Conservation (phyloP, 495 filamentous ascomycete genomes). For the Xylaria flabelliformis region DNA sequence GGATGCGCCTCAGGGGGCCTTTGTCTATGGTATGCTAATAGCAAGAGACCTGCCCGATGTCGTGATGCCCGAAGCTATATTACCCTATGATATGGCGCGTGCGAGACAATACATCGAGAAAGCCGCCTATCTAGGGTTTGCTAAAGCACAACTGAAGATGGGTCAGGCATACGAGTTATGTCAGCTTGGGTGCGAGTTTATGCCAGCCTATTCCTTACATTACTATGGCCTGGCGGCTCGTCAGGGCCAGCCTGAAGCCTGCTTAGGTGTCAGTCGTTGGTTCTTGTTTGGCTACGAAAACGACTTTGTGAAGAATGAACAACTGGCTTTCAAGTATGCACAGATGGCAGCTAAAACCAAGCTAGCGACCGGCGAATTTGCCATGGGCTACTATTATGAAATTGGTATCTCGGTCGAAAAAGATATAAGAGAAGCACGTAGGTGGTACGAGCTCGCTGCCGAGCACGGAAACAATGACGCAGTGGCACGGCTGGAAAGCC, state of each 20-base stretch:
- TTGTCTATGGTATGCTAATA: slow-evolving; percentile 95
- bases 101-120: slow-evolving; percentile 93
- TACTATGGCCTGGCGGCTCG: slow-evolving; percentile 93
- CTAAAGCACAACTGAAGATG: slow-evolving; percentile 98
- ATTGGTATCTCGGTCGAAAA: slow-evolving; percentile 87
- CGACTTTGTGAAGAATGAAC: slow-evolving; percentile 93
- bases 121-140: slow-evolving; percentile 93
- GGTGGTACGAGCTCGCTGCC: slow-evolving; percentile 90
- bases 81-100: slow-evolving; percentile 76
- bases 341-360: slow-evolving; percentile 80
- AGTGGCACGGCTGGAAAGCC: slow-evolving; percentile 76
- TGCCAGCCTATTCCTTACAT: slow-evolving; percentile 87
- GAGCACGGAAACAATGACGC: slow-evolving; percentile 94
- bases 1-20: slow-evolving; percentile 96
- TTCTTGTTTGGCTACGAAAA: slow-evolving; percentile 94
- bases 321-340: slow-evolving; percentile 89
- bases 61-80: slow-evolving; percentile 69
- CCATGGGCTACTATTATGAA: slow-evolving; percentile 96
- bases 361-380: slow-evolving; percentile 91
- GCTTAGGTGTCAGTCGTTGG: slow-evolving; percentile 98
- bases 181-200: slow-evolving; percentile 92
- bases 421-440: slow-evolving; percentile 81
- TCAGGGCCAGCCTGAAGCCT: slow-evolving; percentile 87
- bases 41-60: slow-evolving; percentile 90
- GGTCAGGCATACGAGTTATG: slow-evolving; percentile 94